Conservation (phyloP, 106 monocot genomes). For the Dendrobium catenatum region DNA sequence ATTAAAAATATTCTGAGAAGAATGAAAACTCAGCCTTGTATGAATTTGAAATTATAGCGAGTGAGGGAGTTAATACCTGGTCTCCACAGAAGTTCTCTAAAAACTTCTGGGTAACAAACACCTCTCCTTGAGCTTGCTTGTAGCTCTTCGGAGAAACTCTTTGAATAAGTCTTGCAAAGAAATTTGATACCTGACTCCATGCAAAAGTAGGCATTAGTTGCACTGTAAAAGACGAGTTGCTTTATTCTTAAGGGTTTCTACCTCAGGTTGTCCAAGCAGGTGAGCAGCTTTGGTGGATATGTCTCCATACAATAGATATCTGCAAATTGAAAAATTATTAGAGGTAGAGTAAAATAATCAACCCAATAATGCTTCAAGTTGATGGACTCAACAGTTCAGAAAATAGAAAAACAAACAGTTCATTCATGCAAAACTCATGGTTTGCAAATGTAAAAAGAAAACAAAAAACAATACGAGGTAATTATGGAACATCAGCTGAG, state of each 20-base stretch:
- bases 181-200: conserved; percentile 54
- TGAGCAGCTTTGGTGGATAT: conserved; percentile 85
- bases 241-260: conserved; percentile 17
- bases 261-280: conserved; percentile 77
- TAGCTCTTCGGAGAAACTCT: conserved; percentile 95
- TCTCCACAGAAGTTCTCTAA: conserved; percentile 94
- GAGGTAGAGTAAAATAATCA: background rate
- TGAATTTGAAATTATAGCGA: background rate
- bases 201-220: background rate
- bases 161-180: conserved; percentile 91
- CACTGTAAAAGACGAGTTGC: conserved; percentile 2
- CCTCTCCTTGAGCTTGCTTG: conserved; percentile 77
- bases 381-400: background rate
- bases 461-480: background rate
- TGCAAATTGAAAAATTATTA: conserved; percentile 15
- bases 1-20: background rate
- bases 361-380: background rate
- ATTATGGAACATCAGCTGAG: background rate
- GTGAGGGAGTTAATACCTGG: conserved; percentile 42
- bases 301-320: conserved; percentile 83
- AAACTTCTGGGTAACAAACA: conserved; percentile 79
- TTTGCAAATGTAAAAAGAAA: too few species aligned
- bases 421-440: too few species aligned
- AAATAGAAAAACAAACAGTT: background rate
- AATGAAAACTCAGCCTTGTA: background rate